Conservation (phyloP, 2,329 filamentous ascomycete genomes). For the Cordyceps javanica region DNA sequence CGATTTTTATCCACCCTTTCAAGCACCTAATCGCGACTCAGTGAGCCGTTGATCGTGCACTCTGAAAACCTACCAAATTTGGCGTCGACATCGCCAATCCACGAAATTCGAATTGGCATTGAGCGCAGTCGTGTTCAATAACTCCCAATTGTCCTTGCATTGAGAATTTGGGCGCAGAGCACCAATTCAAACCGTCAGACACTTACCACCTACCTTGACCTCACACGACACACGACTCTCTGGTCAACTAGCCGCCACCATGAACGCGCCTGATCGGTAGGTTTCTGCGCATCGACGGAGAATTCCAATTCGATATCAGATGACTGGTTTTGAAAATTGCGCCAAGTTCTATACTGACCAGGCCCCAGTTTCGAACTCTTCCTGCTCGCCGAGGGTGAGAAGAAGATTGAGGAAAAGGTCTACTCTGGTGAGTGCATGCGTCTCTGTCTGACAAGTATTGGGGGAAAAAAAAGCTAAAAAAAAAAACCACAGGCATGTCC, state of each 20-base stretch:
- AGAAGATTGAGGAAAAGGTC: conserved; percentile 83
- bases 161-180: not conserved
- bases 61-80: not conserved
- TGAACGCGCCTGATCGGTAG: conserved; percentile 54
- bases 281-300: conserved; percentile 19
- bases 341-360: conserved; percentile 16
- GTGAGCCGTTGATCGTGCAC: not conserved
- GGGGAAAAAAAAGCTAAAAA: not conserved
- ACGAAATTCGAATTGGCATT: not conserved
- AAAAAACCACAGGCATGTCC: conserved; percentile 62
- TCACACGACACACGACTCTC: not conserved
- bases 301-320: not conserved
- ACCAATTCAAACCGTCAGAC: not conserved
- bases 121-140: not conserved
- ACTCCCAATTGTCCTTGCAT: accelerated
- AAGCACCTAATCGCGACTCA: not conserved
- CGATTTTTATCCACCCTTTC: conserved; percentile 10
- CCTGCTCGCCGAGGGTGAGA: conserved; percentile 78
- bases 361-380: conserved; percentile 80
- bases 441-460: not conserved
- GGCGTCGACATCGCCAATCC: not conserved
- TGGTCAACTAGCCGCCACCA: conserved; percentile 19
- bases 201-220: not conserved
- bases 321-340: not conserved
- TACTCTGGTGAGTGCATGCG: conserved; percentile 67